Percentiles rank a stretch among this genome's conserved stretches.
Conservation (phyloP, 164 flowering plant species). For the Amborella trichopoda region DNA sequence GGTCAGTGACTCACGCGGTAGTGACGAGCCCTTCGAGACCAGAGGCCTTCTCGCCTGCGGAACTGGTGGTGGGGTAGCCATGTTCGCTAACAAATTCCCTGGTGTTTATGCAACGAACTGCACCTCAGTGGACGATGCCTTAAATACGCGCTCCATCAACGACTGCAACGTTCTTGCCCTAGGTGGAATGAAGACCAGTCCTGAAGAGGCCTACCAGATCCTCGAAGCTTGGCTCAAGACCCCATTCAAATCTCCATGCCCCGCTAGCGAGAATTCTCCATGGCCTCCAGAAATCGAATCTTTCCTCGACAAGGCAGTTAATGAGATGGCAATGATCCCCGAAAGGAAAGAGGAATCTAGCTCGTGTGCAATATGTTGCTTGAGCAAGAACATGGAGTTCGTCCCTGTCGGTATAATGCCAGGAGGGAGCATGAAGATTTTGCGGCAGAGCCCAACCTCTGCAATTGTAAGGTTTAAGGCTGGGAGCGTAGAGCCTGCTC, state of each 20-base stretch:
- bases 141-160: conserved; percentile 76
- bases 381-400: conserved; percentile 45
- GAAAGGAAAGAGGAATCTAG: conserved; percentile 2
- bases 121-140: conserved; percentile 47
- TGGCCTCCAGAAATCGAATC: conserved; percentile 50
- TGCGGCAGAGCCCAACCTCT: conserved; percentile 78
- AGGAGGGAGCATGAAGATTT: conserved; percentile 79
- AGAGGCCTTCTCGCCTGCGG: conserved; percentile 93
- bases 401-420: conserved; percentile 48
- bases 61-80: conserved; percentile 82
- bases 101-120: conserved; percentile 82
- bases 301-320: conserved; percentile 46
- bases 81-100: conserved; percentile 92
- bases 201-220: conserved; percentile 30
- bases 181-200: conserved; percentile 55
- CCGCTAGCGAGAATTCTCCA: conserved; percentile 49
- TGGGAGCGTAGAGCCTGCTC: conserved; percentile 94
- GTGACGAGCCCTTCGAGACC: conserved; percentile 19
- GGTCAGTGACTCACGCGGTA: conserved; percentile 22
- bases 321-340: conserved; percentile 46
- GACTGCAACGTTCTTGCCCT: conserved; percentile 86
- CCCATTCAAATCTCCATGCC: conserved; percentile 84
- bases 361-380: conserved; percentile 40
- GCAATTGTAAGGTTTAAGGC: conserved; percentile 74
- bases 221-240: conserved; percentile 63